Base-by-base conservation (phyloP, 306 rosid species). In the Vigna trinervia region DNA sequence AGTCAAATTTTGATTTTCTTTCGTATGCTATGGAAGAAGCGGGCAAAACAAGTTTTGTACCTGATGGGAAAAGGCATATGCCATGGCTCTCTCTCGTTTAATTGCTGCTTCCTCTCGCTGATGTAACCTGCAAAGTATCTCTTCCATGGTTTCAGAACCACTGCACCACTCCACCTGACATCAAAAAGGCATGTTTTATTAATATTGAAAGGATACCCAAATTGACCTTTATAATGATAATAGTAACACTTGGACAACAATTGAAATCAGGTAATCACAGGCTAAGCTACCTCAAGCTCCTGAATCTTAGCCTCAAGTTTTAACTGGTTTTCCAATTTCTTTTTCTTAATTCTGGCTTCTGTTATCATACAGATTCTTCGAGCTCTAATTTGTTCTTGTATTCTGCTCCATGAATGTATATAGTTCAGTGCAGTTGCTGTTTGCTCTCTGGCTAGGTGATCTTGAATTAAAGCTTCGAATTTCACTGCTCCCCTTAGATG, bases 61-160 rank as follows among this genome's bases (percentile, higher is more conserved):
- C 92, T 92, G 97, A 82, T 92, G 96, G 57, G 89, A 86, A 83
- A 90, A 90, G 47, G 97, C 97, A 59, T 92, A 92, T 22, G 97
- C 97, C 96, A 90, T 86, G 51, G 96, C 91, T 71, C 94, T 64
- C 80, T 92, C 96, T 19, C 96, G 85, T 81, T 82, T 90, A 17
- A 85, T 61, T 1, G 91, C 89, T 3, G 97, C 94, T 80, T 83
- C 96, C 86, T 92, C 97, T 86, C 91, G 78, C 74, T 90, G 89
- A 8, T 85, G 89, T 28, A 92, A 73, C 81, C 91, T 90, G 7
- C 79, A 83, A 65, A 90, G 69, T 71, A 90, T 92, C 83, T 90
- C 96, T 78, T 90, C 96, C 92, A 88, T 92, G 63, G 93, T 92
- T 74, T 92, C 97, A 56, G 91, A 81, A 38, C 96, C 96, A 47